Evolutionary conservation across 2,329 filamentous ascomycete species (phyloP).

Genomic region (Aspergillus persii): DNA sequence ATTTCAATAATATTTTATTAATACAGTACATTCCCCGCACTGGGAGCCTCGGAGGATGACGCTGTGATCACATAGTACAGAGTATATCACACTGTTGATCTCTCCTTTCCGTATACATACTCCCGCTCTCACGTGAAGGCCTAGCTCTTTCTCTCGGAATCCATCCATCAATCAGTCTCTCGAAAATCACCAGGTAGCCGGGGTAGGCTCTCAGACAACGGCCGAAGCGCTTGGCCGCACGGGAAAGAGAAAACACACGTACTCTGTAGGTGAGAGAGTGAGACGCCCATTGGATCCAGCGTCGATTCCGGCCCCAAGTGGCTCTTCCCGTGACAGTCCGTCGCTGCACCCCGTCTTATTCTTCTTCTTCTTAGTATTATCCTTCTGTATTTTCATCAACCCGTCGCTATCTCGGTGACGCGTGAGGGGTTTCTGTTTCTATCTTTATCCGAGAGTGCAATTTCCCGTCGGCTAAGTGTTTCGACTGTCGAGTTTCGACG

Average conservation of each 20-base stretch:
- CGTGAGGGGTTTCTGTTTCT: too few species aligned
- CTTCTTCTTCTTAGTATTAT: background rate
- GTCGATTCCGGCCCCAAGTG: constrained; percentile 9
- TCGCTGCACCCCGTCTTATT: constrained; percentile 8
- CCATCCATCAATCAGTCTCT: too few species aligned
- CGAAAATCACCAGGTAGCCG: too few species aligned
- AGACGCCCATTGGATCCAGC: constrained; percentile 3
- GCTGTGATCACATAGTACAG: background rate
- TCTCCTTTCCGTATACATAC: background rate
- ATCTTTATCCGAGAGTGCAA: too few species aligned
- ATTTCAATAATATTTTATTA: too few species aligned
- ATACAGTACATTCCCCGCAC: background rate
- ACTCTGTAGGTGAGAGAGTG: background rate
- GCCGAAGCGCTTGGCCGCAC: constrained; percentile 3
- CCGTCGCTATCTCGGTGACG: background rate
- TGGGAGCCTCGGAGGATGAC: background rate
- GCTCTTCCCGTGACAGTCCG: constrained; percentile 10
- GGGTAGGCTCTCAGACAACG: background rate
- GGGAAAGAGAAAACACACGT: constrained; percentile 3
- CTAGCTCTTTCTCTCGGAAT: too few species aligned
- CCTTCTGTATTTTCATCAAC: background rate
- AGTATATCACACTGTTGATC: background rate
- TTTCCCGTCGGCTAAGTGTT: too few species aligned
- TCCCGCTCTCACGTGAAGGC: background rate
- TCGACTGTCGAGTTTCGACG: too few species aligned